Conservation (phyloP, 23 red algal genomes). For the Gracilaria gracilis region DNA sequence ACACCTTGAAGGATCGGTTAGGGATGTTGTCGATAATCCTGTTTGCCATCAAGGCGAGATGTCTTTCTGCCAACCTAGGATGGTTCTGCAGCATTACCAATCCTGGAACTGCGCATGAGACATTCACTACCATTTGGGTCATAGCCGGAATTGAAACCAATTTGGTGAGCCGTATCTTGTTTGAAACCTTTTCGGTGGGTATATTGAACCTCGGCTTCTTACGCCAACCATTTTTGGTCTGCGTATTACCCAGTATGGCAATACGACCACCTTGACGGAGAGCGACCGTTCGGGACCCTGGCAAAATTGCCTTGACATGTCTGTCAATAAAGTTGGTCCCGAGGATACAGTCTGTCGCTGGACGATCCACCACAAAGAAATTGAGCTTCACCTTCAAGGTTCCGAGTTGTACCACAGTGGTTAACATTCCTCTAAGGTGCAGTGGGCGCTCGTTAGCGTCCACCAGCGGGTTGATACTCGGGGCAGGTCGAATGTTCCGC, state of each 20-base stretch:
- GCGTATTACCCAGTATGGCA: too few species aligned
- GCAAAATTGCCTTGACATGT: conserved; percentile 4
- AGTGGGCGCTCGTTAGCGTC: too few species aligned
- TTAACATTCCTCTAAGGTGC: too few species aligned
- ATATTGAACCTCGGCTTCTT: too few species aligned
- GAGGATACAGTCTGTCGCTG: neutral
- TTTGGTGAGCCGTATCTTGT: neutral
- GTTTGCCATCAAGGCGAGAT: conserved; percentile 14
- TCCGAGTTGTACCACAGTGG: too few species aligned
- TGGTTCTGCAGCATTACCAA: conserved; percentile 25
- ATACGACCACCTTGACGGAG: too few species aligned
- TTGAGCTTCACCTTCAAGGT: too few species aligned
- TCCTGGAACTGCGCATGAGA: neutral
- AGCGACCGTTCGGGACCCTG: neutral
- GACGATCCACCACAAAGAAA: too few species aligned
- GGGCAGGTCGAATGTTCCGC: too few species aligned
- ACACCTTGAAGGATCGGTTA: neutral
- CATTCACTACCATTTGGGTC: neutral
- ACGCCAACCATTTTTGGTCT: too few species aligned
- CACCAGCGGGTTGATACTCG: too few species aligned
- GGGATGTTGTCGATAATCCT: neutral
- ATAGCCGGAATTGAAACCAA: conserved; percentile 14
- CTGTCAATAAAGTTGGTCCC: conserved; percentile 11
- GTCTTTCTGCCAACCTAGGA: neutral
- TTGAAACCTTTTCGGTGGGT: too few species aligned